These are phyloP conservation scores for Wickerhamomyces sp. DNA, from an alignment of 1,139 yeast species.

Conservation along the genomic window DNA sequence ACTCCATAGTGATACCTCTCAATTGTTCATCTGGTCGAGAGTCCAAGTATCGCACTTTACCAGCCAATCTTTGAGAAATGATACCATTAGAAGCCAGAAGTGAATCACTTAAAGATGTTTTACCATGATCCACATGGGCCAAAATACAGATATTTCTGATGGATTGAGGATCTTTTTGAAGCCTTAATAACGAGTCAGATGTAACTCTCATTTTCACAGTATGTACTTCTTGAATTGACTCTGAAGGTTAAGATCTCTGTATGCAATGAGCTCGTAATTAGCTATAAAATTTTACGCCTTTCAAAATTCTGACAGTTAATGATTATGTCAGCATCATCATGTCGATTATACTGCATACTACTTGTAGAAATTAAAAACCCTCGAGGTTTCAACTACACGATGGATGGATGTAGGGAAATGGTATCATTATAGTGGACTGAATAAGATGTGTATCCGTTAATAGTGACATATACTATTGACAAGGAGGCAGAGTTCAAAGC, in stretches of 20 bases:
- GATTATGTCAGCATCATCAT: not conserved
- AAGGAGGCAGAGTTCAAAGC: no score
- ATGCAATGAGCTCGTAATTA: no score
- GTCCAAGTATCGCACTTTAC: conserved; percentile 88
- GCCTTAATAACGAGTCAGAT: conserved; percentile 54
- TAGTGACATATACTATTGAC: no score
- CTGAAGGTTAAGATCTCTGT: not conserved
- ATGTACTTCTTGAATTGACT: not conserved
- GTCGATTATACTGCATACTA: no score
- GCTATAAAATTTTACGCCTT: not conserved
- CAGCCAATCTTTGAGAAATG: conserved; percentile 92
- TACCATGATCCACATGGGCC: conserved; percentile 99
- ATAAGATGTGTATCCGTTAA: no score
- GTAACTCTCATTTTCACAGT: conserved; percentile 33
- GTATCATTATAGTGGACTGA: no score
- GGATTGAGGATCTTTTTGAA: conserved; percentile 65
- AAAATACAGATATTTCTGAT: conserved; percentile 90
- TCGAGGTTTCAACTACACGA: no score
- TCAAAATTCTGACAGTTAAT: not conserved
- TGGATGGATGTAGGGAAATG: no score
- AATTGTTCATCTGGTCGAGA: conserved; percentile 94
- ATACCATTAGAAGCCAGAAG: conserved; percentile 93
- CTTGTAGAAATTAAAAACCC: no score
- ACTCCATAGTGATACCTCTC: conserved; percentile 97
- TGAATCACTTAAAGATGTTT: conserved; percentile 91